Conservation (phyloP, 192 early-diverging fungal genomes). For the Thamnidium elegans region DNA sequence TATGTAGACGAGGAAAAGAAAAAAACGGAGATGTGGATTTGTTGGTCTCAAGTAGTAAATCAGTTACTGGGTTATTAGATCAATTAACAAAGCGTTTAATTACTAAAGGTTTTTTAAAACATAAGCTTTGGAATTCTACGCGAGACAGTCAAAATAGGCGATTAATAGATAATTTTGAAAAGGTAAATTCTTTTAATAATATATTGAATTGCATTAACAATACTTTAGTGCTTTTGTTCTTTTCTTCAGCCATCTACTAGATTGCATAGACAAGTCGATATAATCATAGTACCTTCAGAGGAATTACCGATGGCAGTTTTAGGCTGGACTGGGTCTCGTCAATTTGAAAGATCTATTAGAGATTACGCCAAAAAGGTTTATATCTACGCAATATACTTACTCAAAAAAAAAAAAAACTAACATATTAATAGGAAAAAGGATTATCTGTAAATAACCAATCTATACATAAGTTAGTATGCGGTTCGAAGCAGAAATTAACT, state of each 20-base stretch:
- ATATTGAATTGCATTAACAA: too few relatives aligned
- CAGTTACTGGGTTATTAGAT: conserved; percentile 9
- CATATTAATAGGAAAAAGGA: conserved; percentile 23
- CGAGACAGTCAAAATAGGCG: background rate
- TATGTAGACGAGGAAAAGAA: conserved; percentile 29
- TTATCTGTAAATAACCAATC: conserved; percentile 23
- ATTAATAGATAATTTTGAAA: too few relatives aligned
- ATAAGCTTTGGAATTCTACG: conserved; percentile 4
- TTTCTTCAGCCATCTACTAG: conserved; percentile 31
- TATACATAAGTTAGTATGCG: conserved; percentile 19
- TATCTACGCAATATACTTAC: too few relatives aligned
- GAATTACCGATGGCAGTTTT: conserved; percentile 25
- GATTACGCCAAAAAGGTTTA: conserved; percentile 24
- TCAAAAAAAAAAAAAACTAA: background rate
- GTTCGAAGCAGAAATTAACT: conserved; percentile 1
- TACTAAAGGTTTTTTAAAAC: conserved; percentile 13
- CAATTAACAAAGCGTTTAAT: conserved; percentile 6
- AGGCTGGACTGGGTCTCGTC: conserved; percentile 38
- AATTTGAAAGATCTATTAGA: conserved; percentile 27
- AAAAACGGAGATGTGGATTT: conserved; percentile 37
- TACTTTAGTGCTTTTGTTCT: conserved; percentile 29
- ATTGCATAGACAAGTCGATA: conserved; percentile 32
- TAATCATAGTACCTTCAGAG: conserved; percentile 25
- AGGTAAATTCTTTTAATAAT: too few relatives aligned
- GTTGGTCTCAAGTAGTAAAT: conserved; percentile 20